Percentiles rank a stretch among this genome's conserved stretches.
These are phyloP conservation scores for Phytopythium helicoides DNA, from an alignment of 352 stramenopile genomes.

Conservation along the genomic window DNA sequence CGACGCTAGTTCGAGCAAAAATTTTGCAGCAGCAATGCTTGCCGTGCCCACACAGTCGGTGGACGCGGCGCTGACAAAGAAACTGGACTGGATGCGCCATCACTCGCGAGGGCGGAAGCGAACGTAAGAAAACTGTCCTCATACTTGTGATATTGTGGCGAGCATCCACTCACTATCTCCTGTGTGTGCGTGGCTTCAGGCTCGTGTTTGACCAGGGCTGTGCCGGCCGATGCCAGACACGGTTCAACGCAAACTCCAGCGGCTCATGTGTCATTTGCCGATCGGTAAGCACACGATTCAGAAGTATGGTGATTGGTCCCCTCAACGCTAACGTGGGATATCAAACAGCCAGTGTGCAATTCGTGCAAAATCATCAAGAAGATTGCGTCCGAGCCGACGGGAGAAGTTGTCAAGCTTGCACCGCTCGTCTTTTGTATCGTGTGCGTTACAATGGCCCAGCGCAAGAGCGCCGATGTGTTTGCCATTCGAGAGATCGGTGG, in stretches of 20 bases:
- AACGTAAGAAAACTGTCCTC: slow-evolving; percentile 9
- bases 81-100: slow-evolving; percentile 49
- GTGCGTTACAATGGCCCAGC: slow-evolving; percentile 35
- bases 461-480: slow-evolving; percentile 24
- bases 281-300: slow-evolving; percentile 15
- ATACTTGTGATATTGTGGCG: neutral
- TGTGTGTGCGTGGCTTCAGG: neutral
- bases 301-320: too few relatives aligned
- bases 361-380: slow-evolving; percentile 34
- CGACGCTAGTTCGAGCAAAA: slow-evolving; percentile 11
- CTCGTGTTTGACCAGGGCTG: slow-evolving; percentile 21
- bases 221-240: slow-evolving; percentile 28
- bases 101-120: slow-evolving; percentile 23
- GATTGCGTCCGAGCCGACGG: slow-evolving; percentile 28
- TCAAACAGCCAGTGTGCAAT: slow-evolving; percentile 29
- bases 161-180: slow-evolving; percentile 1
- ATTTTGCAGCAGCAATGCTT: slow-evolving; percentile 16
- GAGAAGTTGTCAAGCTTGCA: slow-evolving; percentile 21
- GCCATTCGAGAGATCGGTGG: slow-evolving; percentile 17
- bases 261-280: slow-evolving; percentile 39
- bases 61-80: slow-evolving; percentile 32
- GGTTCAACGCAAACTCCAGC: slow-evolving; percentile 19
- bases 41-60: slow-evolving; percentile 32
- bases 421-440: slow-evolving; percentile 29
- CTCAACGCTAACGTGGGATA: too few relatives aligned